Percentiles rank a stretch among this genome's conserved stretches.
These are phyloP conservation scores for Teunomyces atbi DNA, from an alignment of 805 yeast genomes.

Conservation along the genomic window DNA sequence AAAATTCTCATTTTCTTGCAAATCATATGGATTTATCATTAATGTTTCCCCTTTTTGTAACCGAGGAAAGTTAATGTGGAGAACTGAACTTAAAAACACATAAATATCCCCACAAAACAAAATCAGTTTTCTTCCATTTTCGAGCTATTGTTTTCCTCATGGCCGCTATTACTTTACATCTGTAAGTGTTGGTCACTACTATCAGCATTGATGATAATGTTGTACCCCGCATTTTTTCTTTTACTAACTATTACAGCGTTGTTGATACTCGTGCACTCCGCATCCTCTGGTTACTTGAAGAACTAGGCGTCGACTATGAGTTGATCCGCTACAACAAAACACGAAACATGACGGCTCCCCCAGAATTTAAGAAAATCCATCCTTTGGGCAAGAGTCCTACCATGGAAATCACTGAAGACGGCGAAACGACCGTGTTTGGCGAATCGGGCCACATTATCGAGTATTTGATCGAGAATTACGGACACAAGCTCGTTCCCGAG, in stretches of 20 bases:
- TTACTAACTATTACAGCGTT: constrained; percentile 21
- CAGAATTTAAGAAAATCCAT: constrained; percentile 28
- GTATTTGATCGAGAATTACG: constrained; percentile 51
- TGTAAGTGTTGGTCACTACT: background rate
- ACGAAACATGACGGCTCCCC: constrained; percentile 27
- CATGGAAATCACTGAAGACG: constrained; percentile 25
- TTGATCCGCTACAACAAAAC: constrained; percentile 29
- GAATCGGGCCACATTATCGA: constrained; percentile 63
- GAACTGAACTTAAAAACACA: background rate
- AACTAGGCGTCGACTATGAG: constrained; percentile 32
- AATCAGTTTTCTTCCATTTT: background rate
- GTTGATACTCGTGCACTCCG: constrained; percentile 35
- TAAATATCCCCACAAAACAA: background rate
- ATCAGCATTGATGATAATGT: background rate
- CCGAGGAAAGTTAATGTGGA: background rate
- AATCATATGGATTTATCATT: background rate
- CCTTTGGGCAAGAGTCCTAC: constrained; percentile 40
- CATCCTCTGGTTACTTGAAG: constrained; percentile 39
- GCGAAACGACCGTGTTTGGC: constrained; percentile 23
- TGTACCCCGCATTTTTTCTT: too few relatives aligned
- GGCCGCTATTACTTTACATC: background rate
- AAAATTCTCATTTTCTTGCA: too few relatives aligned
- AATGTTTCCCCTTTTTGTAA: background rate
- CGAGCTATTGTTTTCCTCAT: background rate
- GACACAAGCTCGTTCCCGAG: constrained; percentile 30